These are phyloP conservation scores for Quercus ilex DNA, from an alignment of 306 rosid genomes.

Conservation along the genomic window DNA sequence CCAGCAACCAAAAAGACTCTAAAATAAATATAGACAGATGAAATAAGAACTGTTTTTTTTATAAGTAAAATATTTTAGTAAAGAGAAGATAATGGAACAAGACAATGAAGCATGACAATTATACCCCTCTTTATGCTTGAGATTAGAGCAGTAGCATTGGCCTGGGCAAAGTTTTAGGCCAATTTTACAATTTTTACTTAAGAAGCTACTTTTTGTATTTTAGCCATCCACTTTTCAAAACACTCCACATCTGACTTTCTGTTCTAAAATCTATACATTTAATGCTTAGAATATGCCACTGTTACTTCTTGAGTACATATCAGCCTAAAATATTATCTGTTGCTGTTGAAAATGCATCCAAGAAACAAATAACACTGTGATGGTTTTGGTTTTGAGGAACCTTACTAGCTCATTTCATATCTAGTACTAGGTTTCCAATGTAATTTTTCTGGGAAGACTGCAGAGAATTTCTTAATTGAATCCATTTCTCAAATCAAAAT, in stretches of 20 bases:
- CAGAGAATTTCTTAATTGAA: constrained; percentile 28
- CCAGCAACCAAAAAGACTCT: neutral
- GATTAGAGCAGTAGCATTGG: too few species aligned
- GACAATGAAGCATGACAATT: too few species aligned
- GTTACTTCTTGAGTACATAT: constrained; percentile 63
- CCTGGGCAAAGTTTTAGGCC: too few species aligned
- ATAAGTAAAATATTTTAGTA: too few species aligned
- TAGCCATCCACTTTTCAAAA: too few species aligned
- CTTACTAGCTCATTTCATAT: constrained; percentile 62
- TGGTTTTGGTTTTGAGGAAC: constrained; percentile 44
- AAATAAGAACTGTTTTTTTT: neutral
- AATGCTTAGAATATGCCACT: constrained; percentile 74
- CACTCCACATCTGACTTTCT: too few species aligned
- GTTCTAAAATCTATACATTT: constrained; percentile 26
- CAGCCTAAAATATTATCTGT: constrained; percentile 65
- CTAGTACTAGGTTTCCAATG: neutral
- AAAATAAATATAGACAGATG: neutral
- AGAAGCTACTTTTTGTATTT: too few species aligned
- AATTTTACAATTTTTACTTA: too few species aligned
- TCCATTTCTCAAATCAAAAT: constrained; percentile 48
- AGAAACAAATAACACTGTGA: constrained; percentile 51
- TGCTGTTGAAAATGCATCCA: constrained; percentile 53
- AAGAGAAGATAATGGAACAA: too few species aligned
- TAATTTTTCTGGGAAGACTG: too few species aligned
- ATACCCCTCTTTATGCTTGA: too few species aligned